These are phyloP conservation scores for Sporothrix variecibatus DNA, from an alignment of 2,329 filamentous ascomycete genomes.

Conservation along the genomic window DNA sequence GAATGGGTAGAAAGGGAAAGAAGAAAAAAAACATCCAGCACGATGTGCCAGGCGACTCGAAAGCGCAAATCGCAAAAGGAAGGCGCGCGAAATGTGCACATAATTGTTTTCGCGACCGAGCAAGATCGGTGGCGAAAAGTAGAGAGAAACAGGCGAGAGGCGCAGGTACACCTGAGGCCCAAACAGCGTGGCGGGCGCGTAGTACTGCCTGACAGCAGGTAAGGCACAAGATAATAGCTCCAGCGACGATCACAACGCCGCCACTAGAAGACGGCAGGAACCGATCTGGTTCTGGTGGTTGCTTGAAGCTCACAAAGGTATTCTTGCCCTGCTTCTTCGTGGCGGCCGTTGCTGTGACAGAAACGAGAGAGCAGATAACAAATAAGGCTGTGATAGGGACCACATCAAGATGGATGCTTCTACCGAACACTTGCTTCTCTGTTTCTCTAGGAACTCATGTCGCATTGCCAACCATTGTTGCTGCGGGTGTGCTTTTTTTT, in stretches of 20 bases:
- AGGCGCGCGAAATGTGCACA: not conserved
- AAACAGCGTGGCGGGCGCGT: not conserved
- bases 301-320: not conserved
- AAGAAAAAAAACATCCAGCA: not conserved
- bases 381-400: not conserved
- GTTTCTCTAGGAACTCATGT: not conserved
- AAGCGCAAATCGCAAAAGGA: not conserved
- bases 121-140: not conserved
- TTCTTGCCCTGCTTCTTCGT: not conserved
- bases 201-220: not conserved
- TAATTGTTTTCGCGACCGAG: not conserved
- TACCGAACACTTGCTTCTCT: not conserved
- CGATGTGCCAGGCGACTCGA: not conserved
- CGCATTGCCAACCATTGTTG: not conserved
- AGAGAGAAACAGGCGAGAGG: not conserved
- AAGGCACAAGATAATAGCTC: not conserved
- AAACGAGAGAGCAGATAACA: too few species aligned
- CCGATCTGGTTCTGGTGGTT: not conserved
- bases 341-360: not conserved
- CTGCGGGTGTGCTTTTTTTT: not conserved
- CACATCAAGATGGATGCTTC: not conserved
- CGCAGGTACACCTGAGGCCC: not conserved
- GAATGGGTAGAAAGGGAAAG: not conserved
- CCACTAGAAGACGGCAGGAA: conserved; percentile 8
- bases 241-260: not conserved